Base-by-base conservation (phyloP, 129 eudicot genomes). In the Centaurea solstitialis region DNA sequence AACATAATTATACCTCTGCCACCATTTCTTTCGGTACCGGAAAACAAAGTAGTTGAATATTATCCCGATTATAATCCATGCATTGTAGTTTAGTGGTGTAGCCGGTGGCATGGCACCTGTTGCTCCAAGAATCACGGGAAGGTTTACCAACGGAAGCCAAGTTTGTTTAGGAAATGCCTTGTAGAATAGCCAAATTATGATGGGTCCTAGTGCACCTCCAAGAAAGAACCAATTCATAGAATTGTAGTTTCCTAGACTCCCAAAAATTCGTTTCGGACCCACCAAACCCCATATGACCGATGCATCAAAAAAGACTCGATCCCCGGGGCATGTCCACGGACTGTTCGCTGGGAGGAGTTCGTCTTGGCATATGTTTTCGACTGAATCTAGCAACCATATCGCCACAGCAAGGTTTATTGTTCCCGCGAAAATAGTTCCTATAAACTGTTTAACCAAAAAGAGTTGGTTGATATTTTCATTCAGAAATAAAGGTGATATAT, bases 251-350 rank as follows among this genome's bases (percentile, higher is more conserved):
- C 98, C 98, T 9, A 80, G 92, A 59, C 82, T 69, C 64, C 97
- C 97, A 23, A 94, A 94, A 9, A 94, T 94, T 39, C 98, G 86
- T 70, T 84, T 91, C 0, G 98, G 98, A 53, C 98, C 98, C 70
- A 87, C 97, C 84, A 94, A 84, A 72, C 98, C 98, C 98, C 98
- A 94, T 85, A 94, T 94, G 12, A 94, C 98, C 4, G 98, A 94
- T 69, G 97, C 98, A 79, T 94, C 98, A 17, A 94, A 94, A 80
- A 94, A 94, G 75, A 94, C 97, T 23, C 97, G 76, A 57, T 94
- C 97, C 7, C 93, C 86, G 11, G 97, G 98, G 72, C 98, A 94
- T 72, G 98, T 94, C 98, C 98, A 94, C 28, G 98, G 98, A 77
- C 98, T 93, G 76, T 93, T 87, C 4, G 90, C 57, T 67, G 98